Conservation (phyloP, 345 rosid genomes). For the Fremontodendron californicum region DNA sequence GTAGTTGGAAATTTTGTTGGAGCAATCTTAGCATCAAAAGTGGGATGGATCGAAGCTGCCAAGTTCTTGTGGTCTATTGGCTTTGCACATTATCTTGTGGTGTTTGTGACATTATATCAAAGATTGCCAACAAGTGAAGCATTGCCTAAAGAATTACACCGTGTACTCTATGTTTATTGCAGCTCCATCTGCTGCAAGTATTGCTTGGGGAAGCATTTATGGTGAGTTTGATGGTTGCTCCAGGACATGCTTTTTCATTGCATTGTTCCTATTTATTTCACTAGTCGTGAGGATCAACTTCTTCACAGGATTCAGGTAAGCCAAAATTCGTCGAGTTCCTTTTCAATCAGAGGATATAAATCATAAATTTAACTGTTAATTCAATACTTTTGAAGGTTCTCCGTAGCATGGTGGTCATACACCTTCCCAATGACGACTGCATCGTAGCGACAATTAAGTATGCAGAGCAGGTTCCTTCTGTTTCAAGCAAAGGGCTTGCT, state of each 20-base stretch:
- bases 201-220: constrained; percentile 86
- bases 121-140: constrained; percentile 91
- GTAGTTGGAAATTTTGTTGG: constrained; percentile 95
- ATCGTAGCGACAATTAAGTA: constrained; percentile 88
- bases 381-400: constrained; percentile 48
- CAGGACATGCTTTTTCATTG: constrained; percentile 84
- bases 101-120: constrained; percentile 86
- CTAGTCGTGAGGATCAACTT: constrained; percentile 75
- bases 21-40: constrained; percentile 80
- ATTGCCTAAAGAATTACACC: constrained; percentile 89
- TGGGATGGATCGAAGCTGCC: constrained; percentile 80
- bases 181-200: constrained; percentile 93
- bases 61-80: constrained; percentile 94
- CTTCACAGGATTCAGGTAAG: constrained; percentile 93
- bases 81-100: constrained; percentile 85
- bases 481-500: constrained; percentile 58
- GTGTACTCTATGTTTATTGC: constrained; percentile 98
- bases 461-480: constrained; percentile 72
- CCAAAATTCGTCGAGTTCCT: not conserved
- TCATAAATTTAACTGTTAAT: not conserved
- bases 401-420: constrained; percentile 97
- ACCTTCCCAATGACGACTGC: constrained; percentile 95
- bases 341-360: not conserved
- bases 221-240: constrained; percentile 72
- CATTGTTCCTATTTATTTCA: constrained; percentile 72